A percentile compares a stretch with the other conserved stretches of the same genome.
Conservation (phyloP, 768 basidiomycete species). For the Psilocybe tampanensis region DNA sequence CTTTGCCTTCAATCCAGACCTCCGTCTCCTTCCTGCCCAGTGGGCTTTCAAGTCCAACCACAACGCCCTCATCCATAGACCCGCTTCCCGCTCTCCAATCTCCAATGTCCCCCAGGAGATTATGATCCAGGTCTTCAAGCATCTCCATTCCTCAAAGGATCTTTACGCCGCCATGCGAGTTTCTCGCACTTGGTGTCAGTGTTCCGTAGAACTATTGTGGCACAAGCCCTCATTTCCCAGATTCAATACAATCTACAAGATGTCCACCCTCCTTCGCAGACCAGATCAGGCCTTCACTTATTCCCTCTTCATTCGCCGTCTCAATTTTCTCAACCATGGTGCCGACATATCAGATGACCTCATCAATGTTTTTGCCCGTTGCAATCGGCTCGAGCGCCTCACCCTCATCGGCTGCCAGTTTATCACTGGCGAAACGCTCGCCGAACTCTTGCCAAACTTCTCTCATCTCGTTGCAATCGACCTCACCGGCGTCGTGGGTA, state of each 20-base stretch:
- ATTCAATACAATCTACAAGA: conserved; percentile 70
- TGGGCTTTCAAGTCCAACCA: conserved; percentile 49
- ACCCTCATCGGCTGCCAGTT: conserved; percentile 80
- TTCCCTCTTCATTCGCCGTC: conserved; percentile 82
- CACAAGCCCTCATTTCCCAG: conserved; percentile 81
- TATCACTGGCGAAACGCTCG: conserved; percentile 66
- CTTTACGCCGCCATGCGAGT: conserved; percentile 78
- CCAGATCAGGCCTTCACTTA: conserved; percentile 84
- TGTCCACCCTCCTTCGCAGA: conserved; percentile 70
- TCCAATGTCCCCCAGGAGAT: conserved; percentile 85
- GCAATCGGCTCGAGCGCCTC: conserved; percentile 84
- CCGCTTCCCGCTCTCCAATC: conserved; percentile 54
- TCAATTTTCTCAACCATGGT: conserved; percentile 83
- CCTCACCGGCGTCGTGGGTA: conserved; percentile 69
- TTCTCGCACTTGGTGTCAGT: conserved; percentile 93
- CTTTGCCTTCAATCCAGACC: conserved; percentile 56
- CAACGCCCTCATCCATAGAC: conserved; percentile 15
- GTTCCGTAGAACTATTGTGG: conserved; percentile 94
- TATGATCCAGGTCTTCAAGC: conserved; percentile 88
- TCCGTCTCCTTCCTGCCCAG: conserved; percentile 65
- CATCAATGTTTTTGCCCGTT: conserved; percentile 69
- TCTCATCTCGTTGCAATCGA: conserved; percentile 86
- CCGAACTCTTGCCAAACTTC: conserved; percentile 66
- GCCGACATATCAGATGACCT: conserved; percentile 72
- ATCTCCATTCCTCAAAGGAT: conserved; percentile 74